These are phyloP conservation scores for Melampsora americana DNA, from an alignment of 1,284 basidiomycete species.

Conservation along the genomic window DNA sequence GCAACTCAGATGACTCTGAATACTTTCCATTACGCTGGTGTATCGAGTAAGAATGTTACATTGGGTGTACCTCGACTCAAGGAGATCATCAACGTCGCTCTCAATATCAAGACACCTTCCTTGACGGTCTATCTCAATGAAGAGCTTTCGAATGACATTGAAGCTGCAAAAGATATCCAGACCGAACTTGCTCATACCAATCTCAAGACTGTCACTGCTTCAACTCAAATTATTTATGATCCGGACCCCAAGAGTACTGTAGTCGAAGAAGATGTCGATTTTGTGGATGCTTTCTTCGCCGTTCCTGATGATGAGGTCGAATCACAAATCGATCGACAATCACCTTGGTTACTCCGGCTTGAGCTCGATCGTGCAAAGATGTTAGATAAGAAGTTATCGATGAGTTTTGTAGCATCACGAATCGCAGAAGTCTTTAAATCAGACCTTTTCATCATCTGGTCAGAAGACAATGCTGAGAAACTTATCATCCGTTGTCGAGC, in stretches of 20 bases:
- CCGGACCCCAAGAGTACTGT: slow-evolving; percentile 86
- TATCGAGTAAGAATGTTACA: slow-evolving; percentile 94
- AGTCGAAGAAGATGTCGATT: slow-evolving; percentile 92
- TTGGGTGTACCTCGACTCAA: slow-evolving; percentile 96
- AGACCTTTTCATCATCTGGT: slow-evolving; percentile 97
- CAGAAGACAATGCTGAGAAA: slow-evolving; percentile 97
- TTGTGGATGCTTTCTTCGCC: slow-evolving; percentile 98
- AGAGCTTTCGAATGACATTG: slow-evolving; percentile 64
- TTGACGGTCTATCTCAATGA: slow-evolving; percentile 82
- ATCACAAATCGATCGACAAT: slow-evolving; percentile 82
- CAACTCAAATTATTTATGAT: slow-evolving; percentile 98
- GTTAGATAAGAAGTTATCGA: slow-evolving; percentile 92
- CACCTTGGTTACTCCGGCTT: slow-evolving; percentile 94
- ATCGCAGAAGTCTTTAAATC: slow-evolving; percentile 94
- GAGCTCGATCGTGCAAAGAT: slow-evolving; percentile 96
- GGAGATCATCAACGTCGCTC: slow-evolving; percentile 98
- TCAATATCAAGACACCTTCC: slow-evolving; percentile 97
- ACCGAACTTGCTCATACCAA: slow-evolving; percentile 93
- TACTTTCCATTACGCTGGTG: slow-evolving; percentile 98
- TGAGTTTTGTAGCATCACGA: slow-evolving; percentile 89
- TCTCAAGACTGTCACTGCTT: slow-evolving; percentile 86
- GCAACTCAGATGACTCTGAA: slow-evolving; percentile 97
- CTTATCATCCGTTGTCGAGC: slow-evolving; percentile 90
- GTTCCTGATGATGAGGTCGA: slow-evolving; percentile 97
- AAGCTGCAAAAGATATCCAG: slow-evolving; percentile 77